Conservation (phyloP, 176 grass and related monocot genomes). For the Oryza glaberrima region DNA sequence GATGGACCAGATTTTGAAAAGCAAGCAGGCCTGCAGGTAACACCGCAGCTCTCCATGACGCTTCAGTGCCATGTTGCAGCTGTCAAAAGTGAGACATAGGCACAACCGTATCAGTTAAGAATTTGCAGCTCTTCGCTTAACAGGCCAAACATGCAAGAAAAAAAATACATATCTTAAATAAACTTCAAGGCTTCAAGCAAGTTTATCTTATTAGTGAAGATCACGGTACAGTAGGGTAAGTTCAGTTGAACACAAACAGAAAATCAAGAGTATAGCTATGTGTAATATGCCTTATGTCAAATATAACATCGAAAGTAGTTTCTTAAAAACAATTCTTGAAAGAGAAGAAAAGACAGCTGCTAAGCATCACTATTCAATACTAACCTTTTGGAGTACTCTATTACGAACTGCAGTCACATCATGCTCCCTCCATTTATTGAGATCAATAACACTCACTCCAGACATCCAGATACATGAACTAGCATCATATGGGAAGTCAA, state of each 20-base stretch:
- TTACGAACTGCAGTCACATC: conserved; percentile 53
- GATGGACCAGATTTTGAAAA: conserved; percentile 63
- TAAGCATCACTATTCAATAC: conserved; percentile 21
- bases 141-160: conserved; percentile 1
- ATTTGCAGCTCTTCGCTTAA: conserved; percentile 1
- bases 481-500: conserved; percentile 45
- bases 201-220: background rate
- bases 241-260: background rate
- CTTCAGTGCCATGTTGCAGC: conserved; percentile 48
- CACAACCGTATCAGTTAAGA: background rate
- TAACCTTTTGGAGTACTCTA: conserved; percentile 59
- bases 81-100: conserved; percentile 39
- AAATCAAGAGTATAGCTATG: background rate
- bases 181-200: background rate
- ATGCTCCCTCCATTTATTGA: conserved; percentile 73
- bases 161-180: background rate
- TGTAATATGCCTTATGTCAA: background rate
- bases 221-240: background rate
- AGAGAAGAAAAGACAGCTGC: conserved; percentile 9
- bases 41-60: conserved; percentile 57
- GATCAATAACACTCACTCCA: conserved; percentile 70
- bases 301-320: background rate
- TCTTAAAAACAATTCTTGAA: background rate
- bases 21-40: conserved; percentile 58
- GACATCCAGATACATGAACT: conserved; percentile 80